Conservation (phyloP, 208 protist genomes). For the Wallacemonas collosoma region DNA sequence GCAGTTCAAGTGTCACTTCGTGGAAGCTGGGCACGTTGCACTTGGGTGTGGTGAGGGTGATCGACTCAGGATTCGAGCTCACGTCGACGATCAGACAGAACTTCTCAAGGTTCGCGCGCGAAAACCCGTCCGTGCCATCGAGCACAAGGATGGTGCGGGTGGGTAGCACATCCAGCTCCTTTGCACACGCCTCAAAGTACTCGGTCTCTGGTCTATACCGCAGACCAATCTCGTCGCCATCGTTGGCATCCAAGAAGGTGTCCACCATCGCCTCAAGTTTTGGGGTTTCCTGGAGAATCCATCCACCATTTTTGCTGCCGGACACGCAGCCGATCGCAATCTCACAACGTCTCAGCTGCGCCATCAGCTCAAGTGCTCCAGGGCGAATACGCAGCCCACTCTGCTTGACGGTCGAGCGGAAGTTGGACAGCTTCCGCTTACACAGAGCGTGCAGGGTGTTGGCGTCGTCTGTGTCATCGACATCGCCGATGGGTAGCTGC, state of each 20-base stretch:
- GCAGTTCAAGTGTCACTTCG: conserved; percentile 56
- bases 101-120: conserved; percentile 68
- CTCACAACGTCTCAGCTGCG: conserved; percentile 65
- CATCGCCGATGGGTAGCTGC: conserved; percentile 43
- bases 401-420: conserved; percentile 54
- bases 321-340: conserved; percentile 86
- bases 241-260: conserved; percentile 73
- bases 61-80: conserved; percentile 48
- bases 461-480: conserved; percentile 46
- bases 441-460: conserved; percentile 70
- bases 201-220: conserved; percentile 86
- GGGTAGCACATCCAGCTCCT: conserved; percentile 54
- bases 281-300: conserved; percentile 66
- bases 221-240: conserved; percentile 54
- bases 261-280: conserved; percentile 68
- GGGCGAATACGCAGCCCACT: conserved; percentile 56
- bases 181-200: conserved; percentile 80
- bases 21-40: conserved; percentile 40
- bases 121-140: conserved; percentile 80
- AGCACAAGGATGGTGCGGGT: conserved; percentile 79
- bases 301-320: conserved; percentile 80
- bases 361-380: conserved; percentile 64
- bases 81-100: conserved; percentile 82
- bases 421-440: conserved; percentile 65
- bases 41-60: conserved; percentile 40